phyloP scores from a whole-genome alignment of 1,139 yeast genomes.

The Scheffersomyces quercinus region DNA sequence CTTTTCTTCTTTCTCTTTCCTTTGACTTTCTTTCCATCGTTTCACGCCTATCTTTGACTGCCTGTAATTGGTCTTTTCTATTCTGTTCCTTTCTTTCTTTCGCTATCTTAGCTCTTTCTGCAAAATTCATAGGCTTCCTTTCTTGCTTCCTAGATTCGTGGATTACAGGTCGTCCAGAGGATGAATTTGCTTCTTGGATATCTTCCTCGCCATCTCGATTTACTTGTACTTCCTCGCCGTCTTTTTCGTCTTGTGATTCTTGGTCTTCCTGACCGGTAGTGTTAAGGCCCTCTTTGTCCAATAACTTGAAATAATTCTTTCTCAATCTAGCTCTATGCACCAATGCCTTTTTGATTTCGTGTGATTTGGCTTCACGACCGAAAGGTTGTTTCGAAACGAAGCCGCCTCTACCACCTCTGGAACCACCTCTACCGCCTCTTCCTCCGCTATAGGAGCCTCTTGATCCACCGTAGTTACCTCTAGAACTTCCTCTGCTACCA shows the following conservation, averaged over 20 bases:
- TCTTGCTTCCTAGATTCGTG: background rate
- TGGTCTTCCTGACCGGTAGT: background rate
- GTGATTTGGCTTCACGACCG: constrained; percentile 37
- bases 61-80: constrained; percentile 27
- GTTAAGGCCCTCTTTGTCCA: constrained; percentile 68
- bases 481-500: constrained; percentile 14
- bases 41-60: constrained; percentile 17
- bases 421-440: constrained; percentile 19
- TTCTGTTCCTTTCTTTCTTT: constrained; percentile 25
- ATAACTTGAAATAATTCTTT: constrained; percentile 76
- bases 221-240: constrained; percentile 6
- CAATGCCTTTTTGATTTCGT: constrained; percentile 74
- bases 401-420: constrained; percentile 17
- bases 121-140: constrained; percentile 26
- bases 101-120: constrained; percentile 50
- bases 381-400: no score
- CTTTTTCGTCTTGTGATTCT: constrained; percentile 4
- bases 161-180: background rate
- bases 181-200: background rate
- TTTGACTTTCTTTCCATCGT: constrained; percentile 15
- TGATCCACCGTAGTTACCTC: no score
- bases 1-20: constrained; percentile 48
- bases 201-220: constrained; percentile 2
- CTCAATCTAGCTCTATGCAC: constrained; percentile 82
- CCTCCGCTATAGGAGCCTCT: constrained; percentile 27